Conservation (phyloP, 2,329 filamentous ascomycete genomes). For the Arthrobotrys megalospora region DNA sequence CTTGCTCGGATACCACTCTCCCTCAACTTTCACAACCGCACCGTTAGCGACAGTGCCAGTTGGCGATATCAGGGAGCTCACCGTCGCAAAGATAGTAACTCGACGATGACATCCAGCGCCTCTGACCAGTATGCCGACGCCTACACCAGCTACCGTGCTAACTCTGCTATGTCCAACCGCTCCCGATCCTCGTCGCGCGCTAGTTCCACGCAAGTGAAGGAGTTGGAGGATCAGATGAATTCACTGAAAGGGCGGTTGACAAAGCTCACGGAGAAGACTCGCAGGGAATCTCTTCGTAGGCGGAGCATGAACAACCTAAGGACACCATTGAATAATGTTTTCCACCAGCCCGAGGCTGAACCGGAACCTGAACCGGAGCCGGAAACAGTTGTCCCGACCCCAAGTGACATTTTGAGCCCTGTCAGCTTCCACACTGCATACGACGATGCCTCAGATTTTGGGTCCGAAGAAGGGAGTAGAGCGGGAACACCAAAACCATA, state of each 20-base stretch:
- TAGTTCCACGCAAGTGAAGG: slow-evolving; percentile 56
- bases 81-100: slow-evolving; percentile 49
- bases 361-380: slow-evolving; percentile 17
- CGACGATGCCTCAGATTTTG: slow-evolving; percentile 47
- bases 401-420: slow-evolving; percentile 47
- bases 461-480: slow-evolving; percentile 54
- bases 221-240: slow-evolving; percentile 59
- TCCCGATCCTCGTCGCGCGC: slow-evolving; percentile 54
- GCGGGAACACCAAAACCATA: slow-evolving; percentile 60
- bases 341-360: slow-evolving; percentile 40
- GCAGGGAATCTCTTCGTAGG: slow-evolving; percentile 52
- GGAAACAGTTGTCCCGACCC: slow-evolving; percentile 20
- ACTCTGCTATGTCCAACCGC: slow-evolving; percentile 55
- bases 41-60: slow-evolving; percentile 58
- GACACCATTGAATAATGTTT: slow-evolving; percentile 59
- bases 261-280: slow-evolving; percentile 55
- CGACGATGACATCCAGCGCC: slow-evolving; percentile 53
- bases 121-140: slow-evolving; percentile 56
- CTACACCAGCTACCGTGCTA: slow-evolving; percentile 41
- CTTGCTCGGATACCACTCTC: slow-evolving; percentile 49
- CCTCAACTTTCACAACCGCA: slow-evolving; percentile 57
- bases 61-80: slow-evolving; percentile 37
- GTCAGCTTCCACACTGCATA: slow-evolving; percentile 48
- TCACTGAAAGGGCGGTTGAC: slow-evolving; percentile 53
- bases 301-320: slow-evolving; percentile 57